A percentile compares a stretch with the other conserved stretches of the same genome.
Conservation (phyloP, 2,329 filamentous ascomycete species). For the Scortechinia acanthostroma region DNA sequence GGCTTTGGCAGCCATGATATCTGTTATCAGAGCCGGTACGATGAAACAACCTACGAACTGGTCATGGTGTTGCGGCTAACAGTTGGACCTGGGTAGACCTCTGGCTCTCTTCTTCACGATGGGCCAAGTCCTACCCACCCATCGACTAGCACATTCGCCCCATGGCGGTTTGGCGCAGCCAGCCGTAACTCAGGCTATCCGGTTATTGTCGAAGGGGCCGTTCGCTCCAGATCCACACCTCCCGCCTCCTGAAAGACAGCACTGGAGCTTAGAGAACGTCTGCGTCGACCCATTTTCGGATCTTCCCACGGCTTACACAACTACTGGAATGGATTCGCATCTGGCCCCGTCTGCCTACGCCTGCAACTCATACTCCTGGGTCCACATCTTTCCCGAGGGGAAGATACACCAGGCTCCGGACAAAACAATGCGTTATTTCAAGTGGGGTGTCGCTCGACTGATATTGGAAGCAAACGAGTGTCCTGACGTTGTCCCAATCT, state of each 20-base stretch:
- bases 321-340: constrained; percentile 59
- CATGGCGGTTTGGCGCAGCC: constrained; percentile 85
- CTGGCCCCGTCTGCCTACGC: constrained; percentile 66
- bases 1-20: constrained; percentile 89
- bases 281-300: constrained; percentile 40
- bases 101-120: constrained; percentile 75
- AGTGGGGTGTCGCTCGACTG: constrained; percentile 88
- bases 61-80: constrained; percentile 1
- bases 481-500: constrained; percentile 87
- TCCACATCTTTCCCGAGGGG: constrained; percentile 94
- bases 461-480: constrained; percentile 84
- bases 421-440: constrained; percentile 87
- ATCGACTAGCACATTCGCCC: constrained; percentile 71
- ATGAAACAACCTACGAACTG: constrained; percentile 3
- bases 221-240: not conserved
- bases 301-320: constrained; percentile 39
- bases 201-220: constrained; percentile 61
- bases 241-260: not conserved
- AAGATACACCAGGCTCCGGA: constrained; percentile 81
- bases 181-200: constrained; percentile 77
- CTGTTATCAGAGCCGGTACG: constrained; percentile 80
- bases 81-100: constrained; percentile 34
- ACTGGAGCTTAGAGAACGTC: constrained; percentile 7
- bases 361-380: constrained; percentile 69
- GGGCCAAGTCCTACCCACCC: constrained; percentile 85